Conservation (phyloP, 345 rosid genomes). For the Eucalyptus lansdowneana region DNA sequence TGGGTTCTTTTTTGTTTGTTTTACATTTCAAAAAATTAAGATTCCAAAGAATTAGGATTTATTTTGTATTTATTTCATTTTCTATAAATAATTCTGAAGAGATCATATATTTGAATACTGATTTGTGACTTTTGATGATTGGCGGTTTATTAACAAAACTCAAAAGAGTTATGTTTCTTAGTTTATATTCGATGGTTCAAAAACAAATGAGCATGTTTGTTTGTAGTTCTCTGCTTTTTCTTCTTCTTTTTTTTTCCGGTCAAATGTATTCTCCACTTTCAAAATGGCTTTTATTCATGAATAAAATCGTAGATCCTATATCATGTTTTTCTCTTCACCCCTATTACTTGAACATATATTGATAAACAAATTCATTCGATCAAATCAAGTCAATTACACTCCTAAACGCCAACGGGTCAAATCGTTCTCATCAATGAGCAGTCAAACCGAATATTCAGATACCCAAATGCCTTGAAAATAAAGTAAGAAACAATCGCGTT, state of each 20-base stretch:
- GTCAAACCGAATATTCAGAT: fast-evolving
- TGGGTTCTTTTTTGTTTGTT: background rate
- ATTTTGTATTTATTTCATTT: no score
- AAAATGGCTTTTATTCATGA: background rate
- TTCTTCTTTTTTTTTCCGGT: no score
- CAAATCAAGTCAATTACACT: background rate
- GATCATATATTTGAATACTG: background rate
- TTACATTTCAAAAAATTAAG: background rate
- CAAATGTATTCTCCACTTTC: background rate
- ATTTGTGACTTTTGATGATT: background rate
- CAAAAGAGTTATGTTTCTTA: background rate
- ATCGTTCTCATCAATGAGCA: background rate
- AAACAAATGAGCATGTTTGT: background rate
- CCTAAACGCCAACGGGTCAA: background rate
- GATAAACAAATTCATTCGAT: background rate
- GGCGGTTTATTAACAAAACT: background rate
- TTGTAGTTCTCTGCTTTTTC: background rate
- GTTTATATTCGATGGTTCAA: background rate
- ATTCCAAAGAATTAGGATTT: background rate
- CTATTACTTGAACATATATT: background rate
- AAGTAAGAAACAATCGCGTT: background rate
- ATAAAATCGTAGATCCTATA: background rate
- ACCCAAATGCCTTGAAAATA: background rate
- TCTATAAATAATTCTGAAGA: background rate
- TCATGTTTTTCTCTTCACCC: background rate